Evolutionary conservation across 2,329 filamentous ascomycete species (phyloP), one percentile per base, ranked within the genome.

Genomic region (Tolypocladium inflatum): DNA sequence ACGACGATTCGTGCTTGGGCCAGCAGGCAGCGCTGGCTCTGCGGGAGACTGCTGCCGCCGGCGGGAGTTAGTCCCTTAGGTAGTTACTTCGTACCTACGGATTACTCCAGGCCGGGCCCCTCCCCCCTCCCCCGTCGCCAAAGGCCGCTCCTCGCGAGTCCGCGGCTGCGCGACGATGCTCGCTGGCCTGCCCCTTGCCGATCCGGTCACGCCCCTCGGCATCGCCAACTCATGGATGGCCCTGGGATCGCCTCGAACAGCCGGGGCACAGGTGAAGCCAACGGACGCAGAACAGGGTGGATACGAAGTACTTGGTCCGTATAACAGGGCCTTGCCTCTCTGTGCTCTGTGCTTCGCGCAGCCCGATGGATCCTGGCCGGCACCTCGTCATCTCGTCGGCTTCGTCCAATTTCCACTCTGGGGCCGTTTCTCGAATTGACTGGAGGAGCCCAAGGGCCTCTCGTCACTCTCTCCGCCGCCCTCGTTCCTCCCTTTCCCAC

Each of bases 341-440:
- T 26, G 43, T 30, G 43, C 43, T 30, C 45, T 50, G 45, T 33
- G 45, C 45, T 33, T 33, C 30, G 30, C 48, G 48, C 17, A n/a
- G 26, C 30, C 19, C 48, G 11, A 35, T 30, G 4, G 19, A 35
- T 30, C 48, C 48, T 13, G 48, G 53, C 37, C 13, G 13, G n/a
- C 11, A 39, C 35, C 37, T 41, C 23, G 39, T 54, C 53, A 42
- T 55, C 53, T 43, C 17, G 38, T 55, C 37, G 37, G 19, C 53
- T n/a, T 48, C 54, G n/a, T 55, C 54, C 54, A 55, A 55, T 55
- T 55, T 55, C 54, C 54, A 33, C 54, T 48, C 54, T 55, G 54
- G 54, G 54, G 54, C 54, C 38, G 6, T 8, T 55, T 42, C 38
- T 43, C 51, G 21, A 39, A 35, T n/a, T 51, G 30, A 51, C 17